A percentile compares a stretch with the other conserved stretches of the same genome.
phyloP scores from a whole-genome alignment of 805 yeast genomes.

The Phaffomyces opuntiae region DNA sequence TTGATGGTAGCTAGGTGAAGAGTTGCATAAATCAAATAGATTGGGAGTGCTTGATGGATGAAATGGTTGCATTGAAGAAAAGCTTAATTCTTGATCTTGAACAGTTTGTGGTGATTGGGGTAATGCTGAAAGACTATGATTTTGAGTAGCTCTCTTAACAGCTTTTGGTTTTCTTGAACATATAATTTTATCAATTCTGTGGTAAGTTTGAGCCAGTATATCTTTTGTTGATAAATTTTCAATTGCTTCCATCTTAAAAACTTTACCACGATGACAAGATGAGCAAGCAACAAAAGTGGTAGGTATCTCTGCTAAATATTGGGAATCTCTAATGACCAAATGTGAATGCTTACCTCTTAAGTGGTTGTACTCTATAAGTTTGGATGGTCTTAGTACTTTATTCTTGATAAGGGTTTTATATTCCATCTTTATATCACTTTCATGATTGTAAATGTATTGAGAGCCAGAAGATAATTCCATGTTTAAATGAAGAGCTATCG shows the following conservation, averaged over 20 bases:
- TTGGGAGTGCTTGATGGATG: too few species aligned
- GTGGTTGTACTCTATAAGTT: constrained; percentile 9
- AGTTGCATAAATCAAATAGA: too few species aligned
- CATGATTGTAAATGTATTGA: not conserved
- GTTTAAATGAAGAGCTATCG: too few species aligned
- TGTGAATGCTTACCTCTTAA: constrained; percentile 20
- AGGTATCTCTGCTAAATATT: constrained; percentile 19
- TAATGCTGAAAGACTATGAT: not conserved
- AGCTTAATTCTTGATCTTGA: too few species aligned
- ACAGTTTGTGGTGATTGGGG: too few species aligned
- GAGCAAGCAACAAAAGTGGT: constrained; percentile 23
- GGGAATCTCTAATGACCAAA: constrained; percentile 23
- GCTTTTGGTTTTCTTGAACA: constrained; percentile 20
- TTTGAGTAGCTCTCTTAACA: constrained; percentile 12
- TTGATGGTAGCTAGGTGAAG: too few species aligned
- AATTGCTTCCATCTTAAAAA: constrained; percentile 18
- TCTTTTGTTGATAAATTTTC: constrained; percentile 14
- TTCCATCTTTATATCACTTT: constrained; percentile 16
- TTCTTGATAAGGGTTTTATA: constrained; percentile 22
- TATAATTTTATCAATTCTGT: constrained; percentile 17
- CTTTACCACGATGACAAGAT: constrained; percentile 23
- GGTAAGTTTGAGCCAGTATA: constrained; percentile 17
- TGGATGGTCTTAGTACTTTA: constrained; percentile 22
- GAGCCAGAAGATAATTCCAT: not conserved
- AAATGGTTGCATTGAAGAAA: too few species aligned